Base-by-base conservation (phyloP, 129 eudicot species). In the carrot (Daucus carota) region DNA sequence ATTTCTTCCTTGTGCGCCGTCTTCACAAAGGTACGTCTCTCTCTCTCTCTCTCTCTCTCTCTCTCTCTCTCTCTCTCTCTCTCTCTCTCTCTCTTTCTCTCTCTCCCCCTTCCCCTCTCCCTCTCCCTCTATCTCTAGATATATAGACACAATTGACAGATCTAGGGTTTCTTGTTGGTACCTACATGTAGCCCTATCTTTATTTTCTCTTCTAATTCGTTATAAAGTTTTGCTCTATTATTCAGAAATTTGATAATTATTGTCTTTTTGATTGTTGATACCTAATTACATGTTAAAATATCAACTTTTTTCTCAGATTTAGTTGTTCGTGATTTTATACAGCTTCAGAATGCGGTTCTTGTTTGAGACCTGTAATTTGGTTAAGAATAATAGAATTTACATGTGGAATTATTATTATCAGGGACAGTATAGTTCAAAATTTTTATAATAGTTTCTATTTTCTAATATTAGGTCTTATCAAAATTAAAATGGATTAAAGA, bases 101-200 rank as follows among this genome's bases (percentile, higher is more conserved):
- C n/a, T n/a, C n/a, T n/a, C n/a, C n/a, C n/a, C n/a, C n/a, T n/a
- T n/a, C n/a, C n/a, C n/a, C n/a, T n/a, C n/a, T n/a, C n/a, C n/a
- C n/a, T n/a, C n/a, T n/a, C n/a, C n/a, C n/a, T n/a, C n/a, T 38
- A 38, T 38, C 3, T 38, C 3, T 38, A 38, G 3, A 6, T 6
- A 2, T 38, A 6, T 38, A 38, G 6, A 2, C 5, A 40, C 8
- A 40, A 40, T 45, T 45, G 18, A 45, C 48, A 57, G 65, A 57
- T 57, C 65, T 57, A 57, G 65, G 65, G 65, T 57, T 54, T 57
- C 65, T 54, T n/a, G 62, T 22, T 52, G 29, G 62, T 22, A 24
- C 62, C 29, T 22, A 52, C 22, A 20, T 50, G 12, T 20, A 20
- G 20, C 60, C 62, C n/a, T 52, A 50, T 52, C 63, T n/a, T 8